phyloP scores from a whole-genome alignment of 2,329 filamentous ascomycete species.

The Knoxdaviesia proteae region DNA sequence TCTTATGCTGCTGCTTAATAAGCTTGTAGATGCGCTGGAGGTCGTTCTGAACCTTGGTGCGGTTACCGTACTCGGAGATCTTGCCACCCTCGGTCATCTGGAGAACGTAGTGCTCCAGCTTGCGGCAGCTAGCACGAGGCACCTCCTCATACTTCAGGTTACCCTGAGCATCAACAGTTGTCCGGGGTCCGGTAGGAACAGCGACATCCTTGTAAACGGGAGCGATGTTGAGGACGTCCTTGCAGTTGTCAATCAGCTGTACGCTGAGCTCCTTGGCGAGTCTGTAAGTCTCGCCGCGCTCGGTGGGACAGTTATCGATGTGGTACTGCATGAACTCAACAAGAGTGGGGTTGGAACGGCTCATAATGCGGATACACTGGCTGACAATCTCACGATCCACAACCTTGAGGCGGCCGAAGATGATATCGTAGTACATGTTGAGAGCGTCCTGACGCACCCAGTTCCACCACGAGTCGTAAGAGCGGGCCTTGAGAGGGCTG shows the following conservation, averaged over 20 bases:
- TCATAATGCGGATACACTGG: conserved; percentile 98
- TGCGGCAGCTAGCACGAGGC: conserved; percentile 72
- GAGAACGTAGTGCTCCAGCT: conserved; percentile 94
- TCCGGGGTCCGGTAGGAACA: conserved; percentile 76
- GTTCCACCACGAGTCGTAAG: conserved; percentile 98
- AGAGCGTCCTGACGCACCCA: conserved; percentile 96
- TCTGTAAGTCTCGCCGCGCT: conserved; percentile 91
- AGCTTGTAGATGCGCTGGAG: conserved; percentile 91
- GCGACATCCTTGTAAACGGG: conserved; percentile 94
- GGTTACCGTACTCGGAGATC: conserved; percentile 95
- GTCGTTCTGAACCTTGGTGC: conserved; percentile 94
- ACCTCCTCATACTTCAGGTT: conserved; percentile 85
- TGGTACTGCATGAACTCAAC: conserved; percentile 99
- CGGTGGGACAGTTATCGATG: conserved; percentile 94
- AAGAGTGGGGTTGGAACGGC: conserved; percentile 85
- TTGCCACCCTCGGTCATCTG: conserved; percentile 98
- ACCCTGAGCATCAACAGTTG: conserved; percentile 77
- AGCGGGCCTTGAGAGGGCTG: conserved; percentile 77
- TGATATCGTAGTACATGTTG: conserved; percentile 98
- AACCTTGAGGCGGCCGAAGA: conserved; percentile 81
- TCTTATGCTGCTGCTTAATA: conserved; percentile 94
- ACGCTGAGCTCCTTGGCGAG: conserved; percentile 88
- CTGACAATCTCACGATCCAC: conserved; percentile 97
- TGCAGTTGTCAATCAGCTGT: conserved; percentile 94
- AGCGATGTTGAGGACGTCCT: conserved; percentile 62